Evolutionary conservation across 345 rosid genomes (phyloP).

Genomic region (Trapa incisa): DNA sequence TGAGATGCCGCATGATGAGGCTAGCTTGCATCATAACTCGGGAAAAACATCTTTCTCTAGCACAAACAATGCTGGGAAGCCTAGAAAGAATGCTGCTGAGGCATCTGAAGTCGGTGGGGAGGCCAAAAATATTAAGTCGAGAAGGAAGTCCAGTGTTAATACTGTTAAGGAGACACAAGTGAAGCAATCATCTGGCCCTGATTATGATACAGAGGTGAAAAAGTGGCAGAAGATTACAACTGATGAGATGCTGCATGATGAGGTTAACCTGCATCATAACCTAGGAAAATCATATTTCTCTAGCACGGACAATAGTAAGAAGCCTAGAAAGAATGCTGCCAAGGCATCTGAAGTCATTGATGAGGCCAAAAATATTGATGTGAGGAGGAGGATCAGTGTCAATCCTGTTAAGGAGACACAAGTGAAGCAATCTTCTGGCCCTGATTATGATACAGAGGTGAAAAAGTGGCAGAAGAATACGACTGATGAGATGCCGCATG

Average conservation of each 20-base stretch:
- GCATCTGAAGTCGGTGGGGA: no score
- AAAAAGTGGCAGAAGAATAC: constrained; percentile 7
- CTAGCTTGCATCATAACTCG: constrained; percentile 1
- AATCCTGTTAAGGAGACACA: constrained; percentile 17
- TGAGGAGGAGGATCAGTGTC: constrained; percentile 7
- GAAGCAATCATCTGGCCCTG: constrained; percentile 18
- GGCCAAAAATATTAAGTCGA: constrained; percentile 8
- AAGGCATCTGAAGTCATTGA: constrained; percentile 14
- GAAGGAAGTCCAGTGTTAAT: constrained; percentile 9
- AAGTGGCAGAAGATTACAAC: constrained; percentile 12
- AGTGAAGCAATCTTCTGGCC: constrained; percentile 18
- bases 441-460: constrained; percentile 17
- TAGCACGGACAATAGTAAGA: constrained; percentile 8
- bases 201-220: constrained; percentile 17
- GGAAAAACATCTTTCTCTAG: neutral
- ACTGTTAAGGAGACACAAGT: constrained; percentile 12
- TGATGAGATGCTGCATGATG: constrained; percentile 10
- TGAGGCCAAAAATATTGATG: constrained; percentile 15
- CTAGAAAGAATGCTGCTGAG: no score
- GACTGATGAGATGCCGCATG: constrained; percentile 6
- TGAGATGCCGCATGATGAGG: constrained; percentile 15
- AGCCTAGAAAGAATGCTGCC: constrained; percentile 11
- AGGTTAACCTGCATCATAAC: constrained; percentile 9
- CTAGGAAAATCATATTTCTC: constrained; percentile 7
- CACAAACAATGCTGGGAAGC: no score